These are phyloP conservation scores for Saccharum officinarum DNA, from an alignment of 176 grass and related monocot genomes.

Conservation along the genomic window DNA sequence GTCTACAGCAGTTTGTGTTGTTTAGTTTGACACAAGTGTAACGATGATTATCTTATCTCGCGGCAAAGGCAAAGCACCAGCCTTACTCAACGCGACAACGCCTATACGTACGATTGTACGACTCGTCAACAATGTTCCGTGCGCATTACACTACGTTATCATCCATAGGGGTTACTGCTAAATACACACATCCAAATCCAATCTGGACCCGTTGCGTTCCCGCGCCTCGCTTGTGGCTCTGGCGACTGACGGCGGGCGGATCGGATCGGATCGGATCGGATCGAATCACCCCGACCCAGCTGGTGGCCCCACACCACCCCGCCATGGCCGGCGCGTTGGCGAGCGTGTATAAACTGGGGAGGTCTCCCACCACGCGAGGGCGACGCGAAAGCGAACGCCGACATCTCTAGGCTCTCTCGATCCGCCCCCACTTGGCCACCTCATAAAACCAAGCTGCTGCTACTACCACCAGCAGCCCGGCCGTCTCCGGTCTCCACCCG, in stretches of 20 bases:
- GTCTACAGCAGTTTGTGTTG: no score
- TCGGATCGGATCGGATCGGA: background rate
- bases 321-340: background rate
- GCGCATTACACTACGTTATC: slow-evolving; percentile 23
- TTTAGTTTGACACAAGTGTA: background rate
- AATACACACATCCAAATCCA: background rate
- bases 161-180: background rate
- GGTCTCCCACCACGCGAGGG: background rate
- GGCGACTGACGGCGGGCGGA: background rate
- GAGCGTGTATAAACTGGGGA: background rate
- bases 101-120: background rate
- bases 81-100: background rate
- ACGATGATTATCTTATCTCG: background rate
- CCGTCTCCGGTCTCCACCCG: background rate
- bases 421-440: background rate
- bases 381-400: slow-evolving; percentile 21
- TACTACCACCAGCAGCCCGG: background rate
- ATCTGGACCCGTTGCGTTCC: background rate
- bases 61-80: background rate
- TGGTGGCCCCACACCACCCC: background rate
- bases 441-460: background rate
- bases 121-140: background rate
- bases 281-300: background rate
- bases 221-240: background rate
- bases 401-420: background rate